Conservation (phyloP, 1,139 yeast species). For the Pichia sp. region DNA sequence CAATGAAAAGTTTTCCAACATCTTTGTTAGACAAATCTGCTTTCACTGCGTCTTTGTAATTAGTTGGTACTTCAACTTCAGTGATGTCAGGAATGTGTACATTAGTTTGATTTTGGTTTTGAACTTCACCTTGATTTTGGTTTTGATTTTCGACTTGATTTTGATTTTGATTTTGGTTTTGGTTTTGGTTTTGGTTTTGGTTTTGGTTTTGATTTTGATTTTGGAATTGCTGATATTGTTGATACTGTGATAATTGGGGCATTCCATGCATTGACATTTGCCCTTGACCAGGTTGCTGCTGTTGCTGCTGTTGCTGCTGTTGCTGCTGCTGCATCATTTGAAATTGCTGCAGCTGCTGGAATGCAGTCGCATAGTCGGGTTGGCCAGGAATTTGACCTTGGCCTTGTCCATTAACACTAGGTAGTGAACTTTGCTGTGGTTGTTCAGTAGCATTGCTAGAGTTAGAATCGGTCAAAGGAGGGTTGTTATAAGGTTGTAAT, state of each 20-base stretch:
- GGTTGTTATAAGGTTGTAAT: conserved; percentile 3
- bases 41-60: conserved; percentile 25
- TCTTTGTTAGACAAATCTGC: conserved; percentile 38
- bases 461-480: neutral
- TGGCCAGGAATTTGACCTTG: conserved; percentile 2
- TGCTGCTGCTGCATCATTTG: conserved; percentile 13
- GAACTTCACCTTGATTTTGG: conserved; percentile 20
- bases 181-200: conserved; percentile 14
- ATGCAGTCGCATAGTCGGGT: conserved; percentile 5
- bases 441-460: neutral
- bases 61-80: conserved; percentile 17
- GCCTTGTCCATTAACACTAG: conserved; percentile 1
- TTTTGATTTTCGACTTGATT: conserved; percentile 18
- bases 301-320: conserved; percentile 14
- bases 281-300: conserved; percentile 10
- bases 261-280: conserved; percentile 8
- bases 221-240: conserved; percentile 18
- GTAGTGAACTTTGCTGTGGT: neutral
- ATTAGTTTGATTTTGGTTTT: conserved; percentile 18
- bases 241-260: conserved; percentile 36
- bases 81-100: conserved; percentile 17
- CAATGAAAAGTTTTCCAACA: conserved; percentile 89
- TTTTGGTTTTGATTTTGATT: conserved; percentile 18
- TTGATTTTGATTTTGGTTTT: conserved; percentile 17
- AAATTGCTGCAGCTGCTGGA: conserved; percentile 11